These are phyloP conservation scores for Eucalyptus sp. DNA, from an alignment of 345 rosid species.

Conservation along the genomic window DNA sequence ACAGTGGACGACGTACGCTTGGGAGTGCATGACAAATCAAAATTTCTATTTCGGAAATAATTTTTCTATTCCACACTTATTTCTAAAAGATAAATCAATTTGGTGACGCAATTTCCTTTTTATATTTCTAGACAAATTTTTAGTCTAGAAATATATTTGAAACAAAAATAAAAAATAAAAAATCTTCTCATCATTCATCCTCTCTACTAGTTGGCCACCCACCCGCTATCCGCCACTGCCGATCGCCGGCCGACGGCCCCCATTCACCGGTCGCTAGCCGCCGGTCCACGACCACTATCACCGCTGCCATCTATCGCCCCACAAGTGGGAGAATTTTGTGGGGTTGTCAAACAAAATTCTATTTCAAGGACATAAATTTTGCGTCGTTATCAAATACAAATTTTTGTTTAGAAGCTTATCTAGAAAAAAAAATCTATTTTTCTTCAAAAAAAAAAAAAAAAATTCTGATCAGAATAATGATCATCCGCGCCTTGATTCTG, in stretches of 20 bases:
- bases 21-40: too few species aligned
- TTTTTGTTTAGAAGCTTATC: too few species aligned
- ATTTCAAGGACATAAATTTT: accelerated
- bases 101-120: too few species aligned
- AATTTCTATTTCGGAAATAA: accelerated
- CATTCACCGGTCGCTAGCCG: too few species aligned
- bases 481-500: accelerated
- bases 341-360: too few species aligned
- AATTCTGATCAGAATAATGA: accelerated
- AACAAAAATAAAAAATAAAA: too few species aligned
- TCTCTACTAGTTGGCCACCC: accelerated
- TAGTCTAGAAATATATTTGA: too few species aligned
- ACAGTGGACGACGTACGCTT: accelerated
- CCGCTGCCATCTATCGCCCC: too few species aligned
- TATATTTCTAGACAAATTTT: accelerated
- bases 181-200: accelerated
- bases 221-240: accelerated
- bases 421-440: accelerated
- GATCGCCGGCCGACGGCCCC: accelerated
- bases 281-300: too few species aligned
- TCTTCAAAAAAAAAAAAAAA: accelerated
- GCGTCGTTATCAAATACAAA: accelerated
- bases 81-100: too few species aligned
- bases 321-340: too few species aligned
- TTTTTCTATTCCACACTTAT: too few species aligned